Evolutionary conservation across 257 asterid genomes (phyloP), one percentile per base, ranked within the genome.

Genomic region (Primulina eburnea): DNA sequence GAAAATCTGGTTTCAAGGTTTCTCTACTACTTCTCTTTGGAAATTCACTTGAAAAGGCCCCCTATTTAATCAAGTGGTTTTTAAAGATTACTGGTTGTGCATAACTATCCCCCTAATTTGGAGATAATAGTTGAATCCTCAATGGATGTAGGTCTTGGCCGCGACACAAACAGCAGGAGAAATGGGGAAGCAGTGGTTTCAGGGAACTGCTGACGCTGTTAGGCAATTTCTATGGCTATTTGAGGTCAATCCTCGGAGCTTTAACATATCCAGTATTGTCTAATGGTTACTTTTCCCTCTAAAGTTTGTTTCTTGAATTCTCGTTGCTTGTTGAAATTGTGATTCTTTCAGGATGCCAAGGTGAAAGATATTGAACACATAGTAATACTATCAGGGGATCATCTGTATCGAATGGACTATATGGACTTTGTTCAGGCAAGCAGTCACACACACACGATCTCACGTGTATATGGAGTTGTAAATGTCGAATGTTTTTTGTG

Each of bases 161-260:
- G 98, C 98, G 5, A 93, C 97, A 64, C 98, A 93, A 80, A 93
- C 98, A 9, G 82, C 83, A 0, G 98, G 98, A 38, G 98, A 92
- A 86, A 77, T 85, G 3, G 98, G 98, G 29, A 86, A 82, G 71
- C 84, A 65, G 28, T 93, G 98, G 98, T 93, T 93, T 73, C 97
- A 93, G 73, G 98, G 98, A 58, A 90, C 97, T 0, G 98, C 98
- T 1, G 98, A 93, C 73, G 98, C 98, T 32, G 98, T 93, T 74
- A 89, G 98, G 86, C 88, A 86, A 72, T 93, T 93, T 71, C 73
- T 68, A 70, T 93, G 98, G 98, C 30, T 93, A 61, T 93, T 93
- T 77, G 98, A 93, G 96, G 98, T 86, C 64, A 7, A 76, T 70
- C 28, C 65, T 69, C 14, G 5, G 6, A n/a, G 3, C 12, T 67